These are phyloP conservation scores for Pugionium dolabratum DNA, from an alignment of 345 rosid species.

Conservation along the genomic window DNA sequence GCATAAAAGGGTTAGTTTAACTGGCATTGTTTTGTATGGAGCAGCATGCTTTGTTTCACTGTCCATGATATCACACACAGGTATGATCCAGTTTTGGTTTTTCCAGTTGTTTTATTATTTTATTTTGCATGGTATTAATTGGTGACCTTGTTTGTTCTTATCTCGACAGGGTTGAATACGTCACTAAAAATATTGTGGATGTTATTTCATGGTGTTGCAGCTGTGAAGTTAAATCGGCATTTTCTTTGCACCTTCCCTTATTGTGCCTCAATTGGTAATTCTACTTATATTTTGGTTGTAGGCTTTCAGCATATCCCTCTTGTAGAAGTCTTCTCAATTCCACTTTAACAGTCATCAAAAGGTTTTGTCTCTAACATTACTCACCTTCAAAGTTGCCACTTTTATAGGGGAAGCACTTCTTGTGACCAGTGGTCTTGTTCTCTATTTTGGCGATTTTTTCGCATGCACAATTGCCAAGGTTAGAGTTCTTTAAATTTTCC, in stretches of 20 bases:
- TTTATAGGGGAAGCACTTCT: slow-evolving; percentile 83
- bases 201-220: slow-evolving; percentile 71
- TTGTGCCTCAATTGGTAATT: slow-evolving; percentile 86
- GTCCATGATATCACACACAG: slow-evolving; percentile 54
- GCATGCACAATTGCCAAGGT: slow-evolving; percentile 76
- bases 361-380: background rate
- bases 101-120: background rate
- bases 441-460: slow-evolving; percentile 85
- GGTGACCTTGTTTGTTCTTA: slow-evolving; percentile 20
- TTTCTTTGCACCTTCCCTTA: slow-evolving; percentile 69
- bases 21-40: slow-evolving; percentile 49
- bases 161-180: slow-evolving; percentile 57
- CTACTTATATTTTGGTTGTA: slow-evolving; percentile 13
- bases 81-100: slow-evolving; percentile 35
- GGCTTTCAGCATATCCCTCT: background rate
- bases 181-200: slow-evolving; percentile 64
- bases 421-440: slow-evolving; percentile 81
- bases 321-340: background rate
- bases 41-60: slow-evolving; percentile 56
- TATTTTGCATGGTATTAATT: background rate
- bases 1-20: slow-evolving; percentile 50
- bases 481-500: slow-evolving; percentile 27
- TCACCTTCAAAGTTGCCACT: background rate
- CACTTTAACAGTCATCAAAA: background rate
- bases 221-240: slow-evolving; percentile 67